Percentiles rank a stretch among this genome's conserved stretches.
These are phyloP conservation scores for Aspergillus sclerotioniger DNA, from an alignment of 495 filamentous ascomycete species.

Conservation along the genomic window DNA sequence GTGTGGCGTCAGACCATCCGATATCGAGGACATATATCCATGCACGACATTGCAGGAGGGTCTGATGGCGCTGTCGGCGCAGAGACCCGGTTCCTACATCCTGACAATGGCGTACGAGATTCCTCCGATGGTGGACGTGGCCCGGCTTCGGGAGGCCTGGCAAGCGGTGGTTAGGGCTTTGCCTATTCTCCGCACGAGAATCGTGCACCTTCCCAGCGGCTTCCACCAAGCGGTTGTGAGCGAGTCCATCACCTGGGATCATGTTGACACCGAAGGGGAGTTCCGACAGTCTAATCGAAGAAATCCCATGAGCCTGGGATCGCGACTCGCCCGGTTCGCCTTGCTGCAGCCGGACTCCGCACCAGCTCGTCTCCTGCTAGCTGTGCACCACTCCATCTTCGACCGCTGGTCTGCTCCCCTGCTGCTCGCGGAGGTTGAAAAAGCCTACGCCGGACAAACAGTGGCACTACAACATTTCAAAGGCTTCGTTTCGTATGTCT, in stretches of 20 bases:
- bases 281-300: not conserved
- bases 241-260: not conserved
- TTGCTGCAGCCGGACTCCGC: not conserved
- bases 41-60: slow-evolving; percentile 62
- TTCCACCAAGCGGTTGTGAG: slow-evolving; percentile 39
- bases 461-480: not conserved
- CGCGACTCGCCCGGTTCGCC: not conserved
- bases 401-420: not conserved
- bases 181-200: slow-evolving; percentile 43
- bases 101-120: slow-evolving; percentile 29
- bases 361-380: not conserved
- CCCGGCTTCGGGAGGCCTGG: slow-evolving; percentile 41
- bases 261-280: not conserved
- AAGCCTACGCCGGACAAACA: not conserved
- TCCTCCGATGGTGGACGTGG: slow-evolving; percentile 24
- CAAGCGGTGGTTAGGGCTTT: slow-evolving; percentile 22
- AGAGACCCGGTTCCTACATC: slow-evolving; percentile 30
- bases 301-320: slow-evolving; percentile 15
- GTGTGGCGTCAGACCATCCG: slow-evolving; percentile 12
- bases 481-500: not conserved
- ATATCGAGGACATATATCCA: slow-evolving; percentile 59
- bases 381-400: not conserved
- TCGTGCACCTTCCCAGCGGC: slow-evolving; percentile 28
- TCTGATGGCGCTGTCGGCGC: slow-evolving; percentile 48
- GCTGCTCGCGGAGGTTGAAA: not conserved